Conservation (phyloP, 495 filamentous ascomycete genomes). For the Penicillium canescens region DNA sequence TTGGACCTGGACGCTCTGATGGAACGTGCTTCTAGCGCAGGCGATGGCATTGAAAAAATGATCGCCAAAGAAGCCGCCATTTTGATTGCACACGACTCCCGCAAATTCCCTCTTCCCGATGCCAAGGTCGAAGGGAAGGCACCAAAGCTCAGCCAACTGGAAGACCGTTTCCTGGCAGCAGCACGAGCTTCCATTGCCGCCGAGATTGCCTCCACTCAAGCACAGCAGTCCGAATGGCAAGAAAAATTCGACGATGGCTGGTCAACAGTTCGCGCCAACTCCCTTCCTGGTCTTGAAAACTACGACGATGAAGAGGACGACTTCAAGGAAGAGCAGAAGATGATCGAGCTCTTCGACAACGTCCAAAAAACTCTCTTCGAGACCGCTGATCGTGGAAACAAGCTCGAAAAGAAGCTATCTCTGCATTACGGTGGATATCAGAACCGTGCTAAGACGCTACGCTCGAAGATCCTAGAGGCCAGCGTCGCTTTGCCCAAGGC, state of each 20-base stretch:
- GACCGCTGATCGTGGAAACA: conserved; percentile 76
- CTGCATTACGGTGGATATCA: conserved; percentile 89
- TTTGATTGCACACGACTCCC: conserved; percentile 78
- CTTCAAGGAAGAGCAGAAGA: conserved; percentile 48
- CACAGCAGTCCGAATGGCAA: conserved; percentile 53
- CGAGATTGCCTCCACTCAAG: conserved; percentile 55
- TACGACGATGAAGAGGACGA: conserved; percentile 65
- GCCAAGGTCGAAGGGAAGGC: conserved; percentile 62
- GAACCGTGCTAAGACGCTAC: conserved; percentile 77
- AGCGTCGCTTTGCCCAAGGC: conserved; percentile 74
- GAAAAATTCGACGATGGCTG: conserved; percentile 64
- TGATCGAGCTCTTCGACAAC: conserved; percentile 47
- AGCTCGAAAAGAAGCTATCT: conserved; percentile 90
- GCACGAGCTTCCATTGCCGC: conserved; percentile 75
- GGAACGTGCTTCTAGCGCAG: conserved; percentile 52
- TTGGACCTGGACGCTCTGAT: conserved; percentile 72
- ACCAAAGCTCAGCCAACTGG: conserved; percentile 61
- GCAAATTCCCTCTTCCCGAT: conserved; percentile 68
- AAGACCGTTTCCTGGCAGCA: conserved; percentile 68
- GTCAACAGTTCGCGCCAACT: conserved; percentile 59
- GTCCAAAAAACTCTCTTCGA: conserved; percentile 69
- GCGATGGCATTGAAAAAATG: conserved; percentile 56
- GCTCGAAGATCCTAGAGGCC: conserved; percentile 78
- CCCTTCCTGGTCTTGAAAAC: conserved; percentile 72
- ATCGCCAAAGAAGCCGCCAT: conserved; percentile 76